A percentile compares a stretch with the other conserved stretches of the same genome.
These are phyloP conservation scores for Argentina anserina DNA, from an alignment of 306 rosid genomes.

Conservation along the genomic window DNA sequence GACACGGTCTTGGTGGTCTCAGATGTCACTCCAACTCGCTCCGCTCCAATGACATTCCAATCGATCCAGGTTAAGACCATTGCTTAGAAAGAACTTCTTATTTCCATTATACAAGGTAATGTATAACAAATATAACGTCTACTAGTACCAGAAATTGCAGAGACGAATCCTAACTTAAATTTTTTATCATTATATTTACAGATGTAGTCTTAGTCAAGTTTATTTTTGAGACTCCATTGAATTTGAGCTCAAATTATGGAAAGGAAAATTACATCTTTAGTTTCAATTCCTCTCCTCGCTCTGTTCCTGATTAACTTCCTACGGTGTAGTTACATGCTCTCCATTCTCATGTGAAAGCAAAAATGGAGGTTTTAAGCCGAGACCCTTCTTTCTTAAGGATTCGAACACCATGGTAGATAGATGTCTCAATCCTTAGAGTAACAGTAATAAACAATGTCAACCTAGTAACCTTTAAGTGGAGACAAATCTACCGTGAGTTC, in stretches of 20 bases:
- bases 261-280: not conserved
- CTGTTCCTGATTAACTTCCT: not conserved
- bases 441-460: not conserved
- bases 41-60: constrained; percentile 53
- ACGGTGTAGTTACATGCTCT: not conserved
- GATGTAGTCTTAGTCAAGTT: not conserved
- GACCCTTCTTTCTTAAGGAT: not conserved
- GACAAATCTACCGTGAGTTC: not conserved
- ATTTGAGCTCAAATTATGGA: not conserved
- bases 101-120: not conserved
- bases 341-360: not conserved
- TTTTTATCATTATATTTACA: not conserved
- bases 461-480: not conserved
- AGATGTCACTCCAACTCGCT: constrained; percentile 49
- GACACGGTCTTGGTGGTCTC: constrained; percentile 73
- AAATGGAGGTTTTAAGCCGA: no score
- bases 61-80: constrained; percentile 82
- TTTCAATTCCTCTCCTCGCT: not conserved
- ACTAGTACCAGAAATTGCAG: not conserved
- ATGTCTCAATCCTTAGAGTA: not conserved
- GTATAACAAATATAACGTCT: not conserved
- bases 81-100: constrained; percentile 21
- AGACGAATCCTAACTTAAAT: not conserved
- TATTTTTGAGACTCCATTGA: not conserved
- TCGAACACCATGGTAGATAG: not conserved